Percentiles rank a stretch among this genome's conserved stretches.
Evolutionary conservation across 1,284 basidiomycete genomes (phyloP).

Genomic region (Macrocystidia cucumis): DNA sequence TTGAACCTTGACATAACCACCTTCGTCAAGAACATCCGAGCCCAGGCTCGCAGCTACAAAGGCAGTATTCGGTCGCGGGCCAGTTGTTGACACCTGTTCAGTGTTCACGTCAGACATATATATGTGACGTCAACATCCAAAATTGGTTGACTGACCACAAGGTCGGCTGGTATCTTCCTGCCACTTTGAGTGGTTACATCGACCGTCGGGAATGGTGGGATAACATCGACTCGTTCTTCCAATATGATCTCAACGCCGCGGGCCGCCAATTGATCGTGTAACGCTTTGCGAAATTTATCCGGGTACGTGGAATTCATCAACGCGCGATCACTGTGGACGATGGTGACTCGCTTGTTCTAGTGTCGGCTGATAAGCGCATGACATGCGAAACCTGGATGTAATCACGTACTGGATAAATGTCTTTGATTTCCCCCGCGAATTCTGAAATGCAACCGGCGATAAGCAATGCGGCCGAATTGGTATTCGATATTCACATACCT

Average conservation of each 20-base stretch:
- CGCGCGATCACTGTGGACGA: slow-evolving; percentile 39
- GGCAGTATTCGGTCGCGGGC: slow-evolving; percentile 41
- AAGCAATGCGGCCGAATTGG: too few relatives aligned
- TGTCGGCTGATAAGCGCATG: slow-evolving; percentile 13
- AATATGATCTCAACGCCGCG: slow-evolving; percentile 45
- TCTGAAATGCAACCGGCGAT: slow-evolving; percentile 25
- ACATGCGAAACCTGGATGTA: too few relatives aligned
- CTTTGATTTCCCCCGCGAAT: slow-evolving; percentile 46
- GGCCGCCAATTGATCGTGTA: slow-evolving; percentile 30
- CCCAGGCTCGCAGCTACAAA: slow-evolving; percentile 32
- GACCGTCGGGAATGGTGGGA: slow-evolving; percentile 25
- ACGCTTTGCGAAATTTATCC: slow-evolving; percentile 35
- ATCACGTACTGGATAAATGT: slow-evolving; percentile 37
- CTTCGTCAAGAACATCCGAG: slow-evolving; percentile 26
- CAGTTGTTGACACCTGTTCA: too few relatives aligned
- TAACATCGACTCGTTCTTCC: slow-evolving; percentile 49
- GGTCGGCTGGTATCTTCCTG: slow-evolving; percentile 43
- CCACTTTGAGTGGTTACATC: slow-evolving; percentile 45
- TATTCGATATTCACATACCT: too few relatives aligned
- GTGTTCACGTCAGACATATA: too few relatives aligned
- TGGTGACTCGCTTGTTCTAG: slow-evolving; percentile 46
- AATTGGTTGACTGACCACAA: slow-evolving; percentile 36
- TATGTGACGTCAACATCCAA: not conserved
- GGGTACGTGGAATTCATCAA: slow-evolving; percentile 50
- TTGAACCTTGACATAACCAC: slow-evolving; percentile 37